Base-by-base conservation (phyloP, 2,329 filamentous ascomycete genomes). In the Claviceps arundinis region DNA sequence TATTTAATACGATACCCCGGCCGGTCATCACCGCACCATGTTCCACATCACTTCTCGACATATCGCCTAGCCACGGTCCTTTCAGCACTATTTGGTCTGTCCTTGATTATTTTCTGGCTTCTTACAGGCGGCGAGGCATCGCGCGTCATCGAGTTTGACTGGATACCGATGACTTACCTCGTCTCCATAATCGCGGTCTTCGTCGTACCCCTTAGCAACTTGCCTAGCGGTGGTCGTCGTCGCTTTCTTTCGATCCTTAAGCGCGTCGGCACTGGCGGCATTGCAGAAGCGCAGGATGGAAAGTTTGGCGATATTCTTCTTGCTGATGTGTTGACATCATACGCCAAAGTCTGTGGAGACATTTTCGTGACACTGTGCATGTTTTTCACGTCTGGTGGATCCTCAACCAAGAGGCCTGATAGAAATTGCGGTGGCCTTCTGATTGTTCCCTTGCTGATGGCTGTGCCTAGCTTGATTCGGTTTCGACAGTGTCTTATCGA, bases 241-340 rank as follows among this genome's bases (percentile, higher is more conserved):
- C 82, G 89, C 1, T 85, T 95, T 44, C 77, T 94, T 47, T 70
- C 78, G 11, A 91, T 82, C 0, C 72, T 97, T 45, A 81, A 81
- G 55, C 84, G 93, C 52, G 82, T 97, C 55, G 81, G 80, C 59
- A 72, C 96, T 44, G 93, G 93, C 24, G 90, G 91, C 0, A 76
- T 98, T 24, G 91, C 93, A 14, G 84, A 91, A 67, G 74, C 87
- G 1, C 80, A 87, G 59, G 87, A 96, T 67, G 89, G 91, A 51
- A 95, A 95, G 64, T 97, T 97, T 62, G 91, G 89, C 52, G 93
- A 98, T 64, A 85, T 97, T 50, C 71, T 98, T 54, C 80, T 98
- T 17, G 90, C 93, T 37, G 93, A 98, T 76, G 91, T 89, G 52
- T 71, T 97, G 60, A 98, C 93, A 43, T 94, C 87, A 62, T 98